phyloP scores from a whole-genome alignment of 108 stramenopile genomes.

The Epithemia pelagica region DNA sequence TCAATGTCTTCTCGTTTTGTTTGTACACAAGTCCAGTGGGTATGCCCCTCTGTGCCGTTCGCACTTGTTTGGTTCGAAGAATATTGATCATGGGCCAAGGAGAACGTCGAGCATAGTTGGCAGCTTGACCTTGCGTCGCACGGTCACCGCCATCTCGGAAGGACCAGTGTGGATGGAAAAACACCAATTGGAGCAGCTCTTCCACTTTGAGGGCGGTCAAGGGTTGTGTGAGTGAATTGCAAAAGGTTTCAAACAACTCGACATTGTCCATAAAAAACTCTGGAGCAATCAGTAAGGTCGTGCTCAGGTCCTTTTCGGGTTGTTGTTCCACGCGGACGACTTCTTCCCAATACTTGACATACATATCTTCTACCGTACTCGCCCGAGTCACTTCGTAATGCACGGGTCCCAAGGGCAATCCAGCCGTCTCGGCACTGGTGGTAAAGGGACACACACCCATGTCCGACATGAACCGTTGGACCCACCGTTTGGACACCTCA shows the following conservation, averaged over 20 bases:
- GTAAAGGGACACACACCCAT: constrained; percentile 96
- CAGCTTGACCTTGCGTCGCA: constrained; percentile 64
- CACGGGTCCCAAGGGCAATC: constrained; percentile 86
- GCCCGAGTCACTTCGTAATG: constrained; percentile 74
- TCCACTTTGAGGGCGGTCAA: constrained; percentile 74
- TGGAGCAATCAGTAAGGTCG: constrained; percentile 82
- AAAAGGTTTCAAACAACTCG: constrained; percentile 88
- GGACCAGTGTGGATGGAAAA: constrained; percentile 94
- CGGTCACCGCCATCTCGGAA: constrained; percentile 91
- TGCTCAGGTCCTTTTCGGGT: constrained; percentile 63
- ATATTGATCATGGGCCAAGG: constrained; percentile 98
- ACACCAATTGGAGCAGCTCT: constrained; percentile 85
- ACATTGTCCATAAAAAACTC: constrained; percentile 83
- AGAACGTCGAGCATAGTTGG: constrained; percentile 89
- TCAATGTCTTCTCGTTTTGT: constrained; percentile 92
- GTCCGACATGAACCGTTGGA: constrained; percentile 77
- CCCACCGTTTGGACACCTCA: constrained; percentile 61
- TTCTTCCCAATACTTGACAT: constrained; percentile 87
- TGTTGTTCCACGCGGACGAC: constrained; percentile 64
- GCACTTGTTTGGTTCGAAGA: constrained; percentile 88
- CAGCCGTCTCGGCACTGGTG: constrained; percentile 61
- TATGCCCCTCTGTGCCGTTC: constrained; percentile 89
- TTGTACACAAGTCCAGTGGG: constrained; percentile 94
- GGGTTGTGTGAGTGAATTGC: constrained; percentile 82
- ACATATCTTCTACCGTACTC: constrained; percentile 80